phyloP scores from a whole-genome alignment of 2,329 filamentous ascomycete genomes.

The Colletotrichum truncatum region DNA sequence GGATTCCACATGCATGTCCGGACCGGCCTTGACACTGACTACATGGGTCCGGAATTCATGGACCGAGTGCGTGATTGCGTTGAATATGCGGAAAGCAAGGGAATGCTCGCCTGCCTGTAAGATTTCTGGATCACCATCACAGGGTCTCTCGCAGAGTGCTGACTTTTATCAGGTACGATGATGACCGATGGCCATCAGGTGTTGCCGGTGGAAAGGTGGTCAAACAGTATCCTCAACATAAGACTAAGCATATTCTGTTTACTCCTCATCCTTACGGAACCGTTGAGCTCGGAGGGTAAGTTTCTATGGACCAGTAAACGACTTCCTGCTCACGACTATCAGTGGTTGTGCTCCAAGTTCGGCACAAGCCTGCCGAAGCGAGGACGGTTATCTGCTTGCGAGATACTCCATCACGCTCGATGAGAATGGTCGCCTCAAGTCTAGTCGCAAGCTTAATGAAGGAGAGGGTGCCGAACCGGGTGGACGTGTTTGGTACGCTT shows the following conservation, averaged over 20 bases:
- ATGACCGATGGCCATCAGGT: conserved; percentile 43
- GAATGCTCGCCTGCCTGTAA: conserved; percentile 42
- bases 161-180: conserved; percentile 33
- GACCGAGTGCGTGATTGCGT: conserved; percentile 39
- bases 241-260: conserved; percentile 39
- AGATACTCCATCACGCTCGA: conserved; percentile 36
- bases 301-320: neutral
- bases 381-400: conserved; percentile 37
- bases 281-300: conserved; percentile 27
- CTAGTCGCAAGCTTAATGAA: conserved; percentile 29
- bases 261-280: conserved; percentile 32
- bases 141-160: neutral
- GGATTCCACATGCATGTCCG: conserved; percentile 43
- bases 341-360: conserved; percentile 17
- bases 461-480: conserved; percentile 33
- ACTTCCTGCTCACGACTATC: neutral
- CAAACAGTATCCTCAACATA: conserved; percentile 36
- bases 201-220: conserved; percentile 39
- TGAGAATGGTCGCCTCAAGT: conserved; percentile 35
- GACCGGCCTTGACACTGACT: conserved; percentile 42
- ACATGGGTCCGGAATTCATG: conserved; percentile 43
- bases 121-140: neutral
- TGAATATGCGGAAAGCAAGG: conserved; percentile 40
- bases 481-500: conserved; percentile 39
- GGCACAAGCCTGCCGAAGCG: conserved; percentile 31